Evolutionary conservation across 768 basidiomycete species (phyloP).

Genomic region (Boletus speciosus): DNA sequence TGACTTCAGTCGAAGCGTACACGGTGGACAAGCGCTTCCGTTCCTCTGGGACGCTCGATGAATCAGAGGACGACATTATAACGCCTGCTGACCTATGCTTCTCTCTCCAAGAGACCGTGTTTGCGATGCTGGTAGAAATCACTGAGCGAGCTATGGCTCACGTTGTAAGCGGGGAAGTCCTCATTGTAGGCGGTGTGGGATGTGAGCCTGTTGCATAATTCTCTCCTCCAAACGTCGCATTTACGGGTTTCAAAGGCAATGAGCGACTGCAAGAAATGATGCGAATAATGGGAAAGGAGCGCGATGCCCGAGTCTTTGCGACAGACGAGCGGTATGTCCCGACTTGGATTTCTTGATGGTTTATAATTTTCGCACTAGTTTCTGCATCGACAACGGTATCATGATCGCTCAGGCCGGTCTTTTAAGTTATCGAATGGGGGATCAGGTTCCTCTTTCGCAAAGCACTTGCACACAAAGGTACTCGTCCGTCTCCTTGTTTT

Average conservation of each 20-base stretch:
- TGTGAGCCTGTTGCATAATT: constrained; percentile 54
- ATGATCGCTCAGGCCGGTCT: constrained; percentile 99
- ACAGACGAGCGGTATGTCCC: constrained; percentile 83
- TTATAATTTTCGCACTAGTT: constrained; percentile 47
- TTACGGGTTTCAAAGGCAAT: constrained; percentile 59
- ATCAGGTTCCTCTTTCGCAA: constrained; percentile 68
- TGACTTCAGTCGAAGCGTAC: constrained; percentile 85
- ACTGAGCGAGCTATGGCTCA: constrained; percentile 99
- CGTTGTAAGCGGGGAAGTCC: constrained; percentile 91
- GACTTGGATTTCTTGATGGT: not conserved
- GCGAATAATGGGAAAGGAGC: constrained; percentile 92
- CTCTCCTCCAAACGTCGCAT: not conserved
- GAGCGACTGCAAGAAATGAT: constrained; percentile 97
- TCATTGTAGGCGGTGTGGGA: constrained; percentile 99
- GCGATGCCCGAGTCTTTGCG: constrained; percentile 86
- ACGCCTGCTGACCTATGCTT: constrained; percentile 97
- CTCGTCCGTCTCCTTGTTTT: not conserved
- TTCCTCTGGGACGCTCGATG: constrained; percentile 36
- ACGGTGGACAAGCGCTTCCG: constrained; percentile 84
- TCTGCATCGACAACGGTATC: constrained; percentile 99
- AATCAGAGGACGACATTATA: constrained; percentile 60
- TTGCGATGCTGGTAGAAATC: constrained; percentile 98
- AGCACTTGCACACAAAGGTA: constrained; percentile 91
- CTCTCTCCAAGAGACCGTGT: constrained; percentile 94
- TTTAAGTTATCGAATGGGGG: constrained; percentile 88